Evolutionary conservation across 768 basidiomycete species (phyloP), one percentile per base, ranked within the genome.

Genomic region (Leucocoprinus birnbaumii): DNA sequence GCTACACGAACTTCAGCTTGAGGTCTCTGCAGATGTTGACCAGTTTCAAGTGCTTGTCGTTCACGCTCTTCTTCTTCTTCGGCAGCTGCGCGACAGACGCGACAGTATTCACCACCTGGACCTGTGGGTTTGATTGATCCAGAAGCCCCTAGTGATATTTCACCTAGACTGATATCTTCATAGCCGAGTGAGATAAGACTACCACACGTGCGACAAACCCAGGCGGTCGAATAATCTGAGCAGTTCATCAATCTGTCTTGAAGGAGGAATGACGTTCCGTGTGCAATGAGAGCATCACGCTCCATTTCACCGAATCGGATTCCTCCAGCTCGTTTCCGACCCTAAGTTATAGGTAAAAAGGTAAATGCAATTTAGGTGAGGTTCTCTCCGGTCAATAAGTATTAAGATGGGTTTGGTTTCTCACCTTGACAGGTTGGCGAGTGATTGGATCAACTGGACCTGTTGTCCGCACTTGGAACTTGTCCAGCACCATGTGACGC

Each of bases 221-320:
- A 99, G 3, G 97, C 92, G 0, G 94, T 98, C 24, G 97, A 98
- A 71, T 98, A 99, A 72, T 99, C 97, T 24, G 96, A 98, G 68
- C 97, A 99, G 73, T 99, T 99, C 97, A 99, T 98, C 66, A 99
- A 74, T 55, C 97, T 82, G 73, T 99, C 97, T 77, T 99, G 97
- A 21, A 99, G 83, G 38, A 99, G 80, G 86, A 97, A 99, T 1
- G 95, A 94, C 13, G 97, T 97, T 43, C 97, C 97, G 70, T 99
- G 97, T 2, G 97, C 97, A 62, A 99, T 95, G 49, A 99, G 82
- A 10, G 97, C 97, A 67, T 99, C 97, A 51, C 97, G 90, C 71
- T 99, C 97, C 97, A 99, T 99, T 76, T 99, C 97, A 63, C 97
- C 97, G 68, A 99, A 98, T 53, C 97, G 94, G 66, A 99, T 99